phyloP scores from a whole-genome alignment of 176 grass and related monocot genomes.

The Luzula sylvatica region DNA sequence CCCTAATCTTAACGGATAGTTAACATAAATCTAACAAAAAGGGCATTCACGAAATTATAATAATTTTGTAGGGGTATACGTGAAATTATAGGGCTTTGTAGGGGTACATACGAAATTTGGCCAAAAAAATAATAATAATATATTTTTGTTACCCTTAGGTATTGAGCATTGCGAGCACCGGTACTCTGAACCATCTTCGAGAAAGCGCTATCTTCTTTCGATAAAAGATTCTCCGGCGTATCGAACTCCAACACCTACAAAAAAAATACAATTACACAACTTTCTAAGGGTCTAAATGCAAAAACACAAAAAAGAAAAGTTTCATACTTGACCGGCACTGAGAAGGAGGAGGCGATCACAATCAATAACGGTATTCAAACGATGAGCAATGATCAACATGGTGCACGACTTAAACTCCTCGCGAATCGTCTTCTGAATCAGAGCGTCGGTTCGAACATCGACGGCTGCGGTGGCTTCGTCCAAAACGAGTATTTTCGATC shows the following conservation, averaged over 20 bases:
- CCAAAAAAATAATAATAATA: too few relatives aligned
- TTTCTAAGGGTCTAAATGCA: too few relatives aligned
- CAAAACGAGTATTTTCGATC: conserved; percentile 95
- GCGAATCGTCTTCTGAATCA: conserved; percentile 97
- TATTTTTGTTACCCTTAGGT: conserved; percentile 90
- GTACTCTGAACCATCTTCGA: conserved; percentile 97
- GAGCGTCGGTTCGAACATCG: conserved; percentile 94
- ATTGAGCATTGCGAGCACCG: conserved; percentile 85
- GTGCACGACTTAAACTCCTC: conserved; percentile 99
- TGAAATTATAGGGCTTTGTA: too few relatives aligned
- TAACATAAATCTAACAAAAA: too few relatives aligned
- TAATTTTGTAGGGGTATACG: too few relatives aligned
- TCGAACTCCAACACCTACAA: conserved; percentile 90
- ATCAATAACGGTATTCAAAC: conserved; percentile 93
- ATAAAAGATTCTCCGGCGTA: conserved; percentile 74
- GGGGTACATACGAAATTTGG: too few relatives aligned
- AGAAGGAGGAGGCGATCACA: conserved; percentile 89
- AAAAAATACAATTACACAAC: background rate
- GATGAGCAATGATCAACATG: conserved; percentile 94
- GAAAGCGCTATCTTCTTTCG: conserved; percentile 81
- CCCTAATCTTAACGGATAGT: too few relatives aligned
- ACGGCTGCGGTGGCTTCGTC: conserved; percentile 97
- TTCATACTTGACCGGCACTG: conserved; percentile 60
- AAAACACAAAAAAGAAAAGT: background rate
- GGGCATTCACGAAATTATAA: too few relatives aligned